phyloP scores from a whole-genome alignment of 1,139 yeast species.

The Hansenula lynferdii region DNA sequence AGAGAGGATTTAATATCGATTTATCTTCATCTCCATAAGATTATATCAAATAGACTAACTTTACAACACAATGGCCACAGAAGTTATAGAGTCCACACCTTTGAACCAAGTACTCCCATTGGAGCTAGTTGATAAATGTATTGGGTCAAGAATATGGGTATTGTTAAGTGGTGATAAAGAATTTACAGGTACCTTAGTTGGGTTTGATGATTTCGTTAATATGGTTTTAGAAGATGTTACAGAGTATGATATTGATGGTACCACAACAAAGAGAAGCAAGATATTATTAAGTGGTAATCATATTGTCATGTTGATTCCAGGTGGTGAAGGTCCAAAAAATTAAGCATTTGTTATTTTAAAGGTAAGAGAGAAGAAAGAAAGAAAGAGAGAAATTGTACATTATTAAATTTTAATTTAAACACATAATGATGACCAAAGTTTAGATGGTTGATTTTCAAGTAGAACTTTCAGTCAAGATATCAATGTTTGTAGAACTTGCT shows the following conservation, averaged over 20 bases:
- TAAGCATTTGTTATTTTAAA: too few relatives aligned
- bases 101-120: slow-evolving; percentile 48
- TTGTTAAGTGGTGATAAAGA: slow-evolving; percentile 72
- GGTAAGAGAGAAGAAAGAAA: background rate
- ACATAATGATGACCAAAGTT: background rate
- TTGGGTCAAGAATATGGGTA: slow-evolving; percentile 77
- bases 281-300: slow-evolving; percentile 87
- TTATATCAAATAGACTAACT: background rate
- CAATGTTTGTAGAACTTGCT: slow-evolving; percentile 53
- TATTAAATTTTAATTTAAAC: background rate
- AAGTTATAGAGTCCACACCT: background rate
- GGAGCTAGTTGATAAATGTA: slow-evolving; percentile 83
- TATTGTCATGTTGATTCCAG: slow-evolving; percentile 70
- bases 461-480: slow-evolving; percentile 30
- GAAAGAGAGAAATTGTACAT: background rate
- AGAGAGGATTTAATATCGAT: too few relatives aligned
- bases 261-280: slow-evolving; percentile 44
- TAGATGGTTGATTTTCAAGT: background rate
- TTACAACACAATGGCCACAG: background rate
- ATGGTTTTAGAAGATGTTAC: slow-evolving; percentile 82
- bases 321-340: slow-evolving; percentile 27
- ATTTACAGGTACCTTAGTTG: slow-evolving; percentile 80
- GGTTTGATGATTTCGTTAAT: slow-evolving; percentile 94
- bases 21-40: too few relatives aligned
- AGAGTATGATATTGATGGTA: slow-evolving; percentile 47